Evolutionary conservation across 192 early-diverging fungal species (phyloP).

Genomic region (Phlyctochytrium planicorne): DNA sequence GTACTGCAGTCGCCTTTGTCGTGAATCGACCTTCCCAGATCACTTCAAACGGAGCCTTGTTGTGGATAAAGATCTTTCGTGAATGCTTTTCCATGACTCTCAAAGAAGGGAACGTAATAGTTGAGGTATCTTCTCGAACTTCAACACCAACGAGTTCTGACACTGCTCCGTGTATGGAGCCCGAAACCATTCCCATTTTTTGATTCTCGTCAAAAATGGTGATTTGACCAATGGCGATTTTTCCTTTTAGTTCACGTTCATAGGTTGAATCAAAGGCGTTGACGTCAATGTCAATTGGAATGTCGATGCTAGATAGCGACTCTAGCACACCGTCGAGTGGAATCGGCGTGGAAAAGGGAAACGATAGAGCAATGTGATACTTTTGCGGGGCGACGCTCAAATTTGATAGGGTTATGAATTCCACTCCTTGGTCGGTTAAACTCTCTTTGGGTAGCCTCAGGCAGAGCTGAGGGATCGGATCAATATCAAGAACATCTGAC

Average conservation of each 20-base stretch:
- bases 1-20: conserved; percentile 1
- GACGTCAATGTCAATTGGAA: conserved; percentile 39
- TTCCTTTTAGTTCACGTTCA: conserved; percentile 21
- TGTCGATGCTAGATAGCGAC: conserved; percentile 44
- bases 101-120: conserved; percentile 39
- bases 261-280: conserved; percentile 10
- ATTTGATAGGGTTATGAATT: conserved; percentile 53
- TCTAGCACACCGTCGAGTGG: conserved; percentile 54
- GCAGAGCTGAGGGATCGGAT: conserved; percentile 46
- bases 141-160: conserved; percentile 45
- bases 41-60: conserved; percentile 43
- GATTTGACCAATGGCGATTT: conserved; percentile 39
- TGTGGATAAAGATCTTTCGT: conserved; percentile 46
- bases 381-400: conserved; percentile 30
- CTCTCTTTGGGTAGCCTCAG: conserved; percentile 23
- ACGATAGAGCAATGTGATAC: conserved; percentile 42
- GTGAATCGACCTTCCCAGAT: conserved; percentile 45
- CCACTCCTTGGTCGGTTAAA: conserved; percentile 34
- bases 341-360: conserved; percentile 46
- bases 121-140: conserved; percentile 23
- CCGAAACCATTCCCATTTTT: conserved; percentile 36
- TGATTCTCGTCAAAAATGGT: conserved; percentile 41
- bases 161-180: conserved; percentile 36
- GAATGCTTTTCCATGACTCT: conserved; percentile 43
- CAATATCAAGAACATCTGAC: conserved; percentile 47